Base-by-base conservation (phyloP, 2,329 filamentous ascomycete genomes). In the Fusarium verticillioides region DNA sequence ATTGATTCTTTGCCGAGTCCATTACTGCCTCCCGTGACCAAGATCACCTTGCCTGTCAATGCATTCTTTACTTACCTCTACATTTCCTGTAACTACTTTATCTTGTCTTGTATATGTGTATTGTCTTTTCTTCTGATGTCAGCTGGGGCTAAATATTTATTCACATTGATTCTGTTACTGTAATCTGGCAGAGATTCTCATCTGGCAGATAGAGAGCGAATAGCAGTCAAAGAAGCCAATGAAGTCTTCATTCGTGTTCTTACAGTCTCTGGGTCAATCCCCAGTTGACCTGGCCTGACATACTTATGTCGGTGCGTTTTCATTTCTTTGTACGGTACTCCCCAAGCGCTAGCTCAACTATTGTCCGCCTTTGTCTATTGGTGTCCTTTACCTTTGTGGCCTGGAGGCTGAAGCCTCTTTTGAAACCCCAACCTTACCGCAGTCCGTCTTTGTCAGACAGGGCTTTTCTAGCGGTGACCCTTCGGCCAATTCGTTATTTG, bases 241-340 rank as follows among this genome's bases (percentile, higher is more conserved):
- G 1, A 44, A 12, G 18, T 19, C 23, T 28, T 26, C 5, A 1
- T 9, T 19, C 7, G 18, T 12, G 23, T 4, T 49, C 9, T n/a
- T 9, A 6, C 3, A 18, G 5, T 18, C 3, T n/a, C 7, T 3
- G 3, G 16, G 13, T 4, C 21, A 2, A 32, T 4, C n/a, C 7
- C 4, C 3, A 2, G 5, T 30, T 6, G 7, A 16, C 7, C 1
- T n/a, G 7, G 2, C 46, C n/a, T 18, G 7, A n/a, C 7, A 0
- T 49, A 16, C 7, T 30, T 4, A 7, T 18, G 9, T 49, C 13
- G 6, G 4, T 4, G 7, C 16, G 2, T 5, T 11, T 9, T 5
- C 12, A 46, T 21, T 28, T 5, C 8, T 18, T 32, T 30, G 7
- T n/a, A 18, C 28, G 4, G 2, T 5, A 9, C 47, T 1, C 5